Evolutionary conservation across 441 rosid species (phyloP), one percentile per base, ranked within the genome.

Genomic region (Croton setiger): DNA sequence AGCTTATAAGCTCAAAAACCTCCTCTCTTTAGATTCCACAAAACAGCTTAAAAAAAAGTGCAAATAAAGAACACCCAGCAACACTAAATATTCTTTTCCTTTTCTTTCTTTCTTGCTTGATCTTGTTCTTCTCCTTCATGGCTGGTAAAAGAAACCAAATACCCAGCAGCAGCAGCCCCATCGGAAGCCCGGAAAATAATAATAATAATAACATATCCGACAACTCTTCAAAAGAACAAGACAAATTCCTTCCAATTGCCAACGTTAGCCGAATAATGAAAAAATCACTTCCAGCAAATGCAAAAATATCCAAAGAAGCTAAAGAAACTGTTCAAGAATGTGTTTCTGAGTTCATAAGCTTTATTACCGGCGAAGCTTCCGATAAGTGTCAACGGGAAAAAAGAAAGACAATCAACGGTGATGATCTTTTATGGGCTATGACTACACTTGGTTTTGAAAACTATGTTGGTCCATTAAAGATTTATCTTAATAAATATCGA

Each of bases 271-370:
- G 96, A 49, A 89, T 89, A 53, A 89, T 87, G 92, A 89, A 89
- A 47, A 87, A 87, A 51, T 84, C 83, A 53, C 82, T 89, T 48
- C 96, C 93, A 0, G 82, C 74, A 35, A 89, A 85, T 11, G 93
- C 89, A 11, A 89, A 87, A 67, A 89, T 89, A 75, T 89, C 96
- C 0, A 89, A 89, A 70, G 93, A 89, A 15, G 92, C 91, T 0
- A 89, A 89, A 70, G 96, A 87, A 72, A 87, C 92, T 1, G 89
- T 87, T 37, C 91, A 89, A 70, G 96, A 89, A 84, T 87, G 93
- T 43, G 91, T 89, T 4, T 89, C 92, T 0, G 91, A 87, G 82
- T 89, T 89, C 82, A 87, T 89, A 1, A 89, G 96, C 75, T 89
- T 89, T 21, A 85, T 89, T 18, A 87, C 92, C 0, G 89, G 92